These are phyloP conservation scores for Nectriaceae sp. DNA, from an alignment of 2,329 filamentous ascomycete genomes.

Conservation along the genomic window DNA sequence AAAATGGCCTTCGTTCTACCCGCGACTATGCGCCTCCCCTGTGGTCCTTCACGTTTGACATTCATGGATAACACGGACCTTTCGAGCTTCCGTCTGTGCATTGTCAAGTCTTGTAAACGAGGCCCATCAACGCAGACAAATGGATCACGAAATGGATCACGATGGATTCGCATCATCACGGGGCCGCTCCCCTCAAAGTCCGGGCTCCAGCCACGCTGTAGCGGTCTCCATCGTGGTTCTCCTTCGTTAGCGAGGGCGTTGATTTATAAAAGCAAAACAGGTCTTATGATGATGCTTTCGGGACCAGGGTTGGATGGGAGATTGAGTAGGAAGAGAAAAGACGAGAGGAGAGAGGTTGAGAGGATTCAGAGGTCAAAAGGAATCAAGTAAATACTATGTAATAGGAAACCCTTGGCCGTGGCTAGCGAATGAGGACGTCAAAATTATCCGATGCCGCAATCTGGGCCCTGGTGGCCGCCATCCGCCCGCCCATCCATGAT, in stretches of 20 bases:
- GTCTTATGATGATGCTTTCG: conserved; percentile 25
- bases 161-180: not conserved
- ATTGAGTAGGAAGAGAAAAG: not conserved
- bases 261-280: conserved; percentile 19
- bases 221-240: not conserved
- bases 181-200: not conserved
- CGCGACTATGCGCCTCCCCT: conserved; percentile 7
- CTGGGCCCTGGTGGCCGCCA: conserved; percentile 3
- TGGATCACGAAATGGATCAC: conserved; percentile 1
- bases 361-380: conserved; percentile 14
- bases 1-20: too few species aligned
- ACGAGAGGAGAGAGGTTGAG: not conserved
- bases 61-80: too few species aligned
- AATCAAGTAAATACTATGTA: conserved; percentile 34
- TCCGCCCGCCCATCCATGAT: conserved; percentile 8
- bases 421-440: conserved; percentile 25
- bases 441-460: conserved; percentile 23
- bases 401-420: conserved; percentile 25
- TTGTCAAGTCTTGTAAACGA: not conserved
- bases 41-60: conserved; percentile 14
- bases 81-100: conserved; percentile 1
- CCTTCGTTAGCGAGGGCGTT: conserved; percentile 11
- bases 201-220: not conserved
- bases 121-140: not conserved
- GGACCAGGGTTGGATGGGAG: conserved; percentile 11